Conservation (phyloP, 495 filamentous ascomycete genomes). For the Penicillium alfredii region DNA sequence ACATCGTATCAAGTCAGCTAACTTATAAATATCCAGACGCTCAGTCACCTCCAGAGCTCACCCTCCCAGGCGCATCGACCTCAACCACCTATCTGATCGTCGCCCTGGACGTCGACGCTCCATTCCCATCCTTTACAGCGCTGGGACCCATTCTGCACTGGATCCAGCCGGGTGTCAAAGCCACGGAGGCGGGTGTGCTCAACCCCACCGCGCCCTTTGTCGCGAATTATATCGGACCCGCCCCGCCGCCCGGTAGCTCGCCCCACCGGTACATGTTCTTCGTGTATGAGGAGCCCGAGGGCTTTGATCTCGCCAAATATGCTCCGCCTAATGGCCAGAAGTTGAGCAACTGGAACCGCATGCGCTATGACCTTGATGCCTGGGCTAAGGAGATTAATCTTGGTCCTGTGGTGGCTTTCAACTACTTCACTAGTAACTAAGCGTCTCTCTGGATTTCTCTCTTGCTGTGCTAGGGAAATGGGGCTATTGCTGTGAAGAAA, state of each 20-base stretch:
- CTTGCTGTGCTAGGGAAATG: no score
- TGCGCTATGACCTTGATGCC: slow-evolving; percentile 47
- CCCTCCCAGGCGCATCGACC: slow-evolving; percentile 17
- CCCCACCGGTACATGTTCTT: slow-evolving; percentile 55
- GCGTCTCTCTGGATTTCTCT: background rate
- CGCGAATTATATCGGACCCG: slow-evolving; percentile 45
- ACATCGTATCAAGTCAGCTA: background rate
- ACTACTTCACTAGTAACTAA: slow-evolving; percentile 47
- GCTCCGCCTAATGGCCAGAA: slow-evolving; percentile 38
- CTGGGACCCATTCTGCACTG: slow-evolving; percentile 44
- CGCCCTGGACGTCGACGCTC: slow-evolving; percentile 47
- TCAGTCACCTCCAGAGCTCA: slow-evolving; percentile 23
- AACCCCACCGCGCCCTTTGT: slow-evolving; percentile 26
- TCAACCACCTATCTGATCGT: slow-evolving; percentile 40
- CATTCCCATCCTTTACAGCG: slow-evolving; percentile 40
- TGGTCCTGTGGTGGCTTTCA: slow-evolving; percentile 45
- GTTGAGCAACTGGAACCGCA: slow-evolving; percentile 33
- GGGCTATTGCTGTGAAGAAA: no score
- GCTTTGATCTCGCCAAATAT: slow-evolving; percentile 39
- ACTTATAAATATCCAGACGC: slow-evolving; percentile 22
- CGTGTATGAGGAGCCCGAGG: slow-evolving; percentile 51
- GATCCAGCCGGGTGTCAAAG: slow-evolving; percentile 43
- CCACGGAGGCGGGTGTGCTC: slow-evolving; percentile 11
- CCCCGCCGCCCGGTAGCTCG: slow-evolving; percentile 43
- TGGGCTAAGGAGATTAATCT: slow-evolving; percentile 44